Percentiles rank a stretch among this genome's conserved stretches.
Evolutionary conservation across 2,329 filamentous ascomycete genomes (phyloP).

Genomic region (Microdochium nivale): DNA sequence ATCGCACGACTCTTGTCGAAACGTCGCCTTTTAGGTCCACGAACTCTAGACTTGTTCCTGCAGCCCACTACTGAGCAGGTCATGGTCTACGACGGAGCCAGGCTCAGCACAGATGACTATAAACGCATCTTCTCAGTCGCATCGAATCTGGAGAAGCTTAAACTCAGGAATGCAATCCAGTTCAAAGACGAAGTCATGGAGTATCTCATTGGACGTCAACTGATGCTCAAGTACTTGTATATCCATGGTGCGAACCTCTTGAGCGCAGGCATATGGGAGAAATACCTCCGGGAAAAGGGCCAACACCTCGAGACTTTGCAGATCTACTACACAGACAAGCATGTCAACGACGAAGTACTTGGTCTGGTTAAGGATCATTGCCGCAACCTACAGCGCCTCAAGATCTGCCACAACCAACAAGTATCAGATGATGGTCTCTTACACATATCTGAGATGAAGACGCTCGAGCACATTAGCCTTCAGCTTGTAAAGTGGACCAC

Average conservation of each 20-base stretch:
- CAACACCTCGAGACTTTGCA: constrained; percentile 58
- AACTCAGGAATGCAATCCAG: constrained; percentile 79
- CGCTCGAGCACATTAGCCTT: constrained; percentile 68
- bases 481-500: constrained; percentile 51
- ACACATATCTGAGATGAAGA: constrained; percentile 51
- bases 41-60: constrained; percentile 48
- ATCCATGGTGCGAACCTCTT: constrained; percentile 81
- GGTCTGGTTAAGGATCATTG: constrained; percentile 54
- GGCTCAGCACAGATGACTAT: constrained; percentile 68
- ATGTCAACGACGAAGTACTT: constrained; percentile 67
- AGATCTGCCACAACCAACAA: constrained; percentile 72
- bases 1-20: constrained; percentile 53
- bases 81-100: constrained; percentile 49
- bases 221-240: constrained; percentile 62
- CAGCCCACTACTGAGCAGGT: constrained; percentile 41
- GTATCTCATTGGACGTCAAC: constrained; percentile 67
- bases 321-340: constrained; percentile 75
- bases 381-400: constrained; percentile 63
- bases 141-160: constrained; percentile 59
- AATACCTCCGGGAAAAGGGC: constrained; percentile 60
- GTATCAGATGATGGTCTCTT: constrained; percentile 58
- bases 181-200: constrained; percentile 80
- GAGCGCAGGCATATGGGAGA: constrained; percentile 65
- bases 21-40: constrained; percentile 43
- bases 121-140: constrained; percentile 71